Base-by-base conservation (phyloP, 768 basidiomycete genomes). In the Lyophyllum shimeji region DNA sequence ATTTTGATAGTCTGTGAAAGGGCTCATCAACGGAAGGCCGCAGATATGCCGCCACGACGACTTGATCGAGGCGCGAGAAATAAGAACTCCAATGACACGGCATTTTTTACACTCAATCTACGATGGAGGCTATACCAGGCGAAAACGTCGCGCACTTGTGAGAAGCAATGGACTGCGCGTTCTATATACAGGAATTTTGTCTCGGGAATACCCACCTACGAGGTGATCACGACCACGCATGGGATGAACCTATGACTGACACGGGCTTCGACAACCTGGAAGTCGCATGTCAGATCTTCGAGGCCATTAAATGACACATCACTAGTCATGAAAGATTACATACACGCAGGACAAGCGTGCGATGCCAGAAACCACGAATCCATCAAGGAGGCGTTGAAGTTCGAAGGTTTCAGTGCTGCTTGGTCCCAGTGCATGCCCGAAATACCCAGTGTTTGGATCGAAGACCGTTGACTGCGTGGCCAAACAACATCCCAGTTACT, bases 111-210 rank as follows among this genome's bases (percentile, higher is more conserved):
- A 37, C 34, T 37, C 11, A 18, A 18, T 42, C 20, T 42, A 20
- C 34, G 34, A 42, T 18, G 11, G 34, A 52, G 40, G 15, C 54
- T 31, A 52, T 34, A 52, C 37, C 1, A 37, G 50, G 51, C 42
- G 44, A n/a, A 40, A 45, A 23, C 42, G 37, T 53, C 55, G 42
- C 51, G 47, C 47, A 40, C 18, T 45, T 39, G 55, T 60, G 58
- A 39, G 54, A 60, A 45, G 7, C 8, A 13, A 6, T 37, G 7
- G 8, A 37, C 34, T 37, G 34, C 34, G 18, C 45, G 25, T 34
- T 43, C 40, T 50, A 23, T 46, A 25, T 46, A 2, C 2, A 15
- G 23, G 45, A 24, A 6, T 6, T 37, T 6, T 37, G 8, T 2
- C 12, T 17, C 31, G 31, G 12, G 31, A 12, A 6, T 6, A 12